phyloP scores from a whole-genome alignment of 371 early-diverging fungal species.

The Mortierella sp. region DNA sequence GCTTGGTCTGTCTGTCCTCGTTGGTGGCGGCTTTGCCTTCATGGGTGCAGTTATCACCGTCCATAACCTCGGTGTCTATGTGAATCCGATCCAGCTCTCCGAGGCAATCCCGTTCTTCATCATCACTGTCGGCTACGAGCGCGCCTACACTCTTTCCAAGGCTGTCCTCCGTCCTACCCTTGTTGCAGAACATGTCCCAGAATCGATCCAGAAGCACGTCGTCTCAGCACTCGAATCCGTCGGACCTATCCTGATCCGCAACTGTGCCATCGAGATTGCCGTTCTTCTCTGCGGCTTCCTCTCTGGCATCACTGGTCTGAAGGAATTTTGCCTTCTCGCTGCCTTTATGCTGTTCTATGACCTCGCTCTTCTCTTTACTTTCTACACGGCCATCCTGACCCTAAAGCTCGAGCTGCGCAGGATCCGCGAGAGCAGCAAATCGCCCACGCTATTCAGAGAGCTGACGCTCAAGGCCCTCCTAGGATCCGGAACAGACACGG shows the following conservation, averaged over 20 bases:
- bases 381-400: constrained; percentile 88
- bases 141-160: constrained; percentile 84
- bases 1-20: constrained; percentile 69
- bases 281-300: constrained; percentile 83
- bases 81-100: constrained; percentile 82
- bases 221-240: constrained; percentile 77
- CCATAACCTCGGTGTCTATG: constrained; percentile 71
- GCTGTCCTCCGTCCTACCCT: constrained; percentile 73
- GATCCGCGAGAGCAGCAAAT: constrained; percentile 56
- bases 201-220: constrained; percentile 73
- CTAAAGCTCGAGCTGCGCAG: constrained; percentile 85
- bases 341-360: constrained; percentile 87
- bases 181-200: constrained; percentile 38
- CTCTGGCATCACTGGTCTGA: constrained; percentile 81
- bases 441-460: constrained; percentile 46
- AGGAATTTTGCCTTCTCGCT: constrained; percentile 86
- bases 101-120: constrained; percentile 94
- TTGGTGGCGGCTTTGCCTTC: constrained; percentile 83
- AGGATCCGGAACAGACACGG: constrained; percentile 24
- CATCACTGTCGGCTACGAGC: constrained; percentile 94
- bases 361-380: constrained; percentile 84
- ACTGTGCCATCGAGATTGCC: constrained; percentile 86
- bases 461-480: constrained; percentile 54
- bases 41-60: constrained; percentile 79
- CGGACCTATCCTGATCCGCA: constrained; percentile 74